Conservation (phyloP, 2,329 filamentous ascomycete genomes). For the Dissoconium aciculare region DNA sequence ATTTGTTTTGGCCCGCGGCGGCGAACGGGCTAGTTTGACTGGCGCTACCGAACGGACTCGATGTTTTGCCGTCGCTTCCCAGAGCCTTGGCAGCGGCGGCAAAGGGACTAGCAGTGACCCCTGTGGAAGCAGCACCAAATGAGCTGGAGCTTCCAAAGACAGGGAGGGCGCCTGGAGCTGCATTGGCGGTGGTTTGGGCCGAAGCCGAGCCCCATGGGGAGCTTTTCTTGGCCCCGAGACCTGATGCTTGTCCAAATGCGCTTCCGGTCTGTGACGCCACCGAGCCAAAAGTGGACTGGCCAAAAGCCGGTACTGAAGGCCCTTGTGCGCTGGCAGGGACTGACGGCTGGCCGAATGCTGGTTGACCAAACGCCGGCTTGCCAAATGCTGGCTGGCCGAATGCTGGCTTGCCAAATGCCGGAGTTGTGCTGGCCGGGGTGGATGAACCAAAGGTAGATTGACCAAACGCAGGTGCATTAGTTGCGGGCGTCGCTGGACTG, state of each 20-base stretch:
- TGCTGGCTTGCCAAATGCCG: conserved; percentile 6
- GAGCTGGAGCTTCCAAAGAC: not conserved
- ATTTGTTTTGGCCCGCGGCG: conserved; percentile 1
- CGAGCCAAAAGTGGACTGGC: conserved; percentile 14
- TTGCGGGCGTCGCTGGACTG: too few relatives aligned
- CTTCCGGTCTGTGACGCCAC: conserved; percentile 6
- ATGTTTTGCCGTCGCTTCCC: not conserved
- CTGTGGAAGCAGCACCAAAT: conserved; percentile 1
- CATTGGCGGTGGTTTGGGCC: conserved; percentile 1
- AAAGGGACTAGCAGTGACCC: not conserved
- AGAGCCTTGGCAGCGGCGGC: not conserved
- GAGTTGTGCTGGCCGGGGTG: conserved; percentile 3
- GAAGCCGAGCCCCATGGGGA: conserved; percentile 13
- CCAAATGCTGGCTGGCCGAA: conserved; percentile 11
- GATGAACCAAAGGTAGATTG: conserved; percentile 17
- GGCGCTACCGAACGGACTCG: conserved; percentile 1
- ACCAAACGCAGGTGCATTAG: conserved; percentile 18
- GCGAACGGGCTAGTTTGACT: conserved; percentile 2
- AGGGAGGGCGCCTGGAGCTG: not conserved
- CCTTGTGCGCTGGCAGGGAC: conserved; percentile 5
- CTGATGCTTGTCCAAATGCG: conserved; percentile 15
- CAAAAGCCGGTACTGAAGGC: conserved; percentile 15
- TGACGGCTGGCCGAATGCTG: conserved; percentile 8
- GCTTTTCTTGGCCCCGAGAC: conserved; percentile 14
- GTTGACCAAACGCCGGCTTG: conserved; percentile 11